Evolutionary conservation across 805 yeast genomes (phyloP).

Genomic region (Candida insectalens): DNA sequence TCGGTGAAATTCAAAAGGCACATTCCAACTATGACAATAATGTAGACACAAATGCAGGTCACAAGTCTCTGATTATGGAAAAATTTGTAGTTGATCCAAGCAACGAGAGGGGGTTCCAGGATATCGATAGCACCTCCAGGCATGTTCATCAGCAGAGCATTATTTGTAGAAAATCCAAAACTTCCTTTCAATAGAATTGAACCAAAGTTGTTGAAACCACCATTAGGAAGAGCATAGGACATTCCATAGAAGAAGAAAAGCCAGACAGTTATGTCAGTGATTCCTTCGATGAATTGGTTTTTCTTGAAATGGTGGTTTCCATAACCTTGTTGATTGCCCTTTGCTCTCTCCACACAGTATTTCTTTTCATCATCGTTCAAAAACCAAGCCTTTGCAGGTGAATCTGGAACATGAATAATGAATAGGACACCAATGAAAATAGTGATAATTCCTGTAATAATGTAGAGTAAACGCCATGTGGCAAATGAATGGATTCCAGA

Average conservation of each 20-base stretch:
- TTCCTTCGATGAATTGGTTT: constrained; percentile 46
- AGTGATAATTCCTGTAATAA: constrained; percentile 53
- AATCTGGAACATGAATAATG: constrained; percentile 20
- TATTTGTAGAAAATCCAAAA: constrained; percentile 19
- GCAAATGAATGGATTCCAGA: constrained; percentile 16
- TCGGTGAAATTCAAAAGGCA: constrained; percentile 24
- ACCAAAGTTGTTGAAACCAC: constrained; percentile 47
- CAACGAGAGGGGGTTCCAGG: constrained; percentile 7
- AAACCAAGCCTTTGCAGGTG: constrained; percentile 25
- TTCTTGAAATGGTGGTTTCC: constrained; percentile 29
- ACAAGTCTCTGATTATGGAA: constrained; percentile 10
- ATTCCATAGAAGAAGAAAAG: constrained; percentile 34
- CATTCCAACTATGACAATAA: constrained; percentile 18
- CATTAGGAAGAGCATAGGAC: constrained; percentile 45
- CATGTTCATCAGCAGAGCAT: constrained; percentile 9
- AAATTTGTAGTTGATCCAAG: constrained; percentile 1
- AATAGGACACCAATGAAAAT: constrained; percentile 33
- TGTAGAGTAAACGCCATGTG: constrained; percentile 53
- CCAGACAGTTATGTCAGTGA: constrained; percentile 44
- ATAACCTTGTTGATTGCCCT: constrained; percentile 27
- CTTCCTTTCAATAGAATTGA: constrained; percentile 23
- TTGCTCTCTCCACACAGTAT: constrained; percentile 20
- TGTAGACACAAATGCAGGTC: constrained; percentile 13
- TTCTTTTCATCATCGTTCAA: constrained; percentile 28
- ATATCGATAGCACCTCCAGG: constrained; percentile 14